phyloP scores from a whole-genome alignment of 2,329 filamentous ascomycete species.

The Pseudodiploospora longispora region DNA sequence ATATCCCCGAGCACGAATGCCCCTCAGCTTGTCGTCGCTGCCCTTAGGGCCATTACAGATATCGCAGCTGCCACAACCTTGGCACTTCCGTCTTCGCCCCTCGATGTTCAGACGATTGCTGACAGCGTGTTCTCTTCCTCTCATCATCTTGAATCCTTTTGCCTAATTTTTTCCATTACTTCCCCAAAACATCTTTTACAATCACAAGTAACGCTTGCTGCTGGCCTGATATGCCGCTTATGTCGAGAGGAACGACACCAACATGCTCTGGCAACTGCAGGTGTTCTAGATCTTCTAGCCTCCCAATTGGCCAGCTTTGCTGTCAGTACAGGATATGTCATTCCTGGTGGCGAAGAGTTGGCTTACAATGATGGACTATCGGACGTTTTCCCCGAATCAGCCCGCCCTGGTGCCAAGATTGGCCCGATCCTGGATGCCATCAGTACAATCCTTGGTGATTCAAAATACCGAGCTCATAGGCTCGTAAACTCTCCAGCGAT shows the following conservation, averaged over 20 bases:
- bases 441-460: slow-evolving; percentile 67
- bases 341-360: slow-evolving; percentile 52
- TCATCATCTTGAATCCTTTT: slow-evolving; percentile 53
- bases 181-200: slow-evolving; percentile 45
- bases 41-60: slow-evolving; percentile 65
- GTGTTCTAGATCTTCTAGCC: slow-evolving; percentile 72
- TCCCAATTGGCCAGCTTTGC: slow-evolving; percentile 64
- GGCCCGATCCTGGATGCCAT: slow-evolving; percentile 70
- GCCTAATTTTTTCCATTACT: slow-evolving; percentile 55
- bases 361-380: slow-evolving; percentile 46
- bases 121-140: slow-evolving; percentile 56
- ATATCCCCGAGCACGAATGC: slow-evolving; percentile 59
- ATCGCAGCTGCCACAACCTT: slow-evolving; percentile 58
- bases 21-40: slow-evolving; percentile 59
- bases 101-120: slow-evolving; percentile 45
- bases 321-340: slow-evolving; percentile 58
- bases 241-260: slow-evolving; percentile 66
- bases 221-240: slow-evolving; percentile 46
- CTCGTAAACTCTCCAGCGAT: slow-evolving; percentile 62
- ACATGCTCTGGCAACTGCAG: slow-evolving; percentile 59
- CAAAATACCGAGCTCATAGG: slow-evolving; percentile 67
- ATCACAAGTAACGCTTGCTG: slow-evolving; percentile 53
- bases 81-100: slow-evolving; percentile 41
- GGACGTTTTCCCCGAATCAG: slow-evolving; percentile 52
- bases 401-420: slow-evolving; percentile 51